Conservation (phyloP, 179 eudicot genomes). For the Actinidia chinensis region DNA sequence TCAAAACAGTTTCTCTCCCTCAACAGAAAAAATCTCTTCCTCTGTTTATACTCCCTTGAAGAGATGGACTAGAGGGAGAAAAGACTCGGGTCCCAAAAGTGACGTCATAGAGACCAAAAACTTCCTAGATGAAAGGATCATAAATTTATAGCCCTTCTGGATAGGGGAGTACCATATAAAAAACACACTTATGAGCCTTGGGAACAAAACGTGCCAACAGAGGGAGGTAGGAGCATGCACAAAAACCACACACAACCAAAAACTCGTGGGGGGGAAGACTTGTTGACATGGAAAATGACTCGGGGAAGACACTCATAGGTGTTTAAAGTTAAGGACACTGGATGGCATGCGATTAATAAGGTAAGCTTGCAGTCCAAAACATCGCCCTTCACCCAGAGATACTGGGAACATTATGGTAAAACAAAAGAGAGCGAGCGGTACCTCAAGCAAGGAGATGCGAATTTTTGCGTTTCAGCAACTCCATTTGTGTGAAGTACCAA, state of each 20-base stretch:
- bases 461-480: background rate
- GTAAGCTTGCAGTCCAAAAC: background rate
- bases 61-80: background rate
- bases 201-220: background rate
- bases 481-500: background rate
- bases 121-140: background rate
- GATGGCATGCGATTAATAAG: background rate
- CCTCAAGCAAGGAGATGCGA: background rate
- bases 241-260: background rate
- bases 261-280: background rate
- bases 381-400: background rate
- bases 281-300: background rate
- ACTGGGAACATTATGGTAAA: background rate
- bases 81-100: background rate
- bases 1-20: background rate
- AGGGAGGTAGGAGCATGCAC: conserved; percentile 3
- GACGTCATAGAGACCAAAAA: background rate
- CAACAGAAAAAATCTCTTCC: background rate
- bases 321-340: background rate
- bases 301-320: background rate
- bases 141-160: background rate
- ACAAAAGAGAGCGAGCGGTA: background rate
- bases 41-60: background rate
- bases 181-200: background rate
- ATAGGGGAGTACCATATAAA: background rate